Conservation (phyloP, 805 yeast genomes). For the Kazachstania psychrophila region DNA sequence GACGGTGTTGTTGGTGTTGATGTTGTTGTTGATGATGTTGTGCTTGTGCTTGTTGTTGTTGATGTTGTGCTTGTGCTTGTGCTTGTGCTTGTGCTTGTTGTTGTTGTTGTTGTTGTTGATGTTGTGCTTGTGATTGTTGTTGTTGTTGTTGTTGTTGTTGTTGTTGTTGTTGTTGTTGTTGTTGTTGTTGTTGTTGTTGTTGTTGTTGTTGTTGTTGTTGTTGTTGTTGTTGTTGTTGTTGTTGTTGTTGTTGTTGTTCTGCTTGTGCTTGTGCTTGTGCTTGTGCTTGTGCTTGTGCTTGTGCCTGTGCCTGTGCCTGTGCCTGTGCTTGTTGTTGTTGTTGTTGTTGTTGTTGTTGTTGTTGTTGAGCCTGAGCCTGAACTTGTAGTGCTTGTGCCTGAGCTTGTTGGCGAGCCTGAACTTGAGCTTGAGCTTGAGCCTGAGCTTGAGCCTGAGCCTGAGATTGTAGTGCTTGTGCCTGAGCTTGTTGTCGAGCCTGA, state of each 20-base stretch:
- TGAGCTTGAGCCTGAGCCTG: no score
- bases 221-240: background rate
- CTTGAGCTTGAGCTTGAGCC: no score
- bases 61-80: no score
- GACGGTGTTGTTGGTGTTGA: constrained; percentile 6
- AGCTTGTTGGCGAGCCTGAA: no score
- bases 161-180: constrained; percentile 3
- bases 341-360: constrained; percentile 7
- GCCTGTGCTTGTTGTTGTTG: constrained; percentile 4
- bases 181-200: constrained; percentile 5
- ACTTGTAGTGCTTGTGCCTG: no score
- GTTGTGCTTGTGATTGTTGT: constrained; percentile 6
- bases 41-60: constrained; percentile 3
- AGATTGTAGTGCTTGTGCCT: no score
- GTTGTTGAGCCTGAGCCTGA: no score
- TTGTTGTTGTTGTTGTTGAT: constrained; percentile 5
- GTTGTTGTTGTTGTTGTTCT: constrained; percentile 1
- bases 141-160: constrained; percentile 2
- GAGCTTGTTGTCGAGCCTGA: constrained; percentile 20
- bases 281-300: background rate
- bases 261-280: background rate
- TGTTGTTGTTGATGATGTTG: constrained; percentile 17
- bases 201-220: constrained; percentile 4
- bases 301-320: background rate
- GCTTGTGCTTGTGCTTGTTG: constrained; percentile 4